Base-by-base conservation (phyloP, 179 eudicot genomes). In the Patellifolia procumbens region DNA sequence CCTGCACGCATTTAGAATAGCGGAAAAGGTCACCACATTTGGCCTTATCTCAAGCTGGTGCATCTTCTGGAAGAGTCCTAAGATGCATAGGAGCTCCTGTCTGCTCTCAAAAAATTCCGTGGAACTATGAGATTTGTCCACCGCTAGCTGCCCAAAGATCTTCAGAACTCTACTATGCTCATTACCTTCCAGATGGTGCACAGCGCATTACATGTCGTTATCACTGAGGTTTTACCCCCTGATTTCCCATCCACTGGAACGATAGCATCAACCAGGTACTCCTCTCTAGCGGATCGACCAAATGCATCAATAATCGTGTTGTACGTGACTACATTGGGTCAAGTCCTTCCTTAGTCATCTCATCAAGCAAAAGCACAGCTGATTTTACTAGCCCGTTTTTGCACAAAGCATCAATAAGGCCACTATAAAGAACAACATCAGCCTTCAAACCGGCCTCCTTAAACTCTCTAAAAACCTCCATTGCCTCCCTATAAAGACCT, bases 1-100 rank as follows among this genome's bases (percentile, higher is more conserved):
- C 98, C 98, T 94, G 96, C 98, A 94, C 74, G 98, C 98, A 85
- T 94, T 92, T 34, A 94, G 62, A 74, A 94, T 94, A 74, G 98
- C 98, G 2, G 98, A 94, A 88, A 94, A 94, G 63, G 98, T 94
- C 74, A 94, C 98, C 52, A 94, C 98, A 82, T 94, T 94, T n/a
- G 98, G 98, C 74, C 88, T 94, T 76, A 94, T 94, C 78, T 87
- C 86, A 85, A 91, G 78, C 76, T 89, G 86, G 64, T 94, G 97
- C 98, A 94, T 94, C 89, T 88, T 92, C 42, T 86, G 90, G 70
- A 94, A 94, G 76, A 94, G 91, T 78, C 88, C 93, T 82, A 94
- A 80, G 56, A 94, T 86, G 69, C 92, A 92, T 19, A 85, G 42
- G 59, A 92, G 84, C 82, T 92, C 92, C 78, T 86, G 87, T 68